These are phyloP conservation scores for Avena atlantica DNA, from an alignment of 176 grass and related monocot genomes.

Conservation along the genomic window DNA sequence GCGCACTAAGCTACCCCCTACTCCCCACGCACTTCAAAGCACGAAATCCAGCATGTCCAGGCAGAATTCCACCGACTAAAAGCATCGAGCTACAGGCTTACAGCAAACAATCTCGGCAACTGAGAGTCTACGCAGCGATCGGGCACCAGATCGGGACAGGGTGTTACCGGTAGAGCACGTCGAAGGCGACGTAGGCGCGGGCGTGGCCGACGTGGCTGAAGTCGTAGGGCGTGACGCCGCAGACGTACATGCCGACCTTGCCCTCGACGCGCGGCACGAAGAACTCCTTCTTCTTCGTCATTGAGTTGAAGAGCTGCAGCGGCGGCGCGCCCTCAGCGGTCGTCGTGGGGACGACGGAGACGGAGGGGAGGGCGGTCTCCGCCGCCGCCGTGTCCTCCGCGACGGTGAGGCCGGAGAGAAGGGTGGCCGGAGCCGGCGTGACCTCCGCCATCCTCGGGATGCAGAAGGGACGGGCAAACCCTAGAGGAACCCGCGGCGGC, in stretches of 20 bases:
- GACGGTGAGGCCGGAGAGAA: too few relatives aligned
- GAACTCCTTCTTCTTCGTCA: constrained; percentile 78
- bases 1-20: background rate
- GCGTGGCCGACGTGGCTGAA: constrained; percentile 86
- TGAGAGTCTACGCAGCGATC: background rate
- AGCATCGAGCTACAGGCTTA: background rate
- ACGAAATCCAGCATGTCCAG: background rate
- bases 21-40: background rate
- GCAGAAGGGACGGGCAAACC: too few relatives aligned
- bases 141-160: constrained; percentile 10
- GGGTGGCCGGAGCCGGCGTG: too few relatives aligned
- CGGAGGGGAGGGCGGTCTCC: too few relatives aligned
- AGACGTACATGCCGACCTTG: constrained; percentile 84
- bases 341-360: too few relatives aligned
- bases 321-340: constrained; percentile 12
- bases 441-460: too few relatives aligned
- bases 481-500: too few relatives aligned
- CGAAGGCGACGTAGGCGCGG: constrained; percentile 81
- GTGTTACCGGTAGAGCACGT: constrained; percentile 68
- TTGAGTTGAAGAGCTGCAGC: constrained; percentile 69
- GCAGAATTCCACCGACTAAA: background rate
- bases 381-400: too few relatives aligned
- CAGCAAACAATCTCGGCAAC: background rate
- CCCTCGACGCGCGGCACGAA: constrained; percentile 78
- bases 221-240: constrained; percentile 86